Conservation (phyloP, 306 rosid genomes). For the Begonia loranthoides region DNA sequence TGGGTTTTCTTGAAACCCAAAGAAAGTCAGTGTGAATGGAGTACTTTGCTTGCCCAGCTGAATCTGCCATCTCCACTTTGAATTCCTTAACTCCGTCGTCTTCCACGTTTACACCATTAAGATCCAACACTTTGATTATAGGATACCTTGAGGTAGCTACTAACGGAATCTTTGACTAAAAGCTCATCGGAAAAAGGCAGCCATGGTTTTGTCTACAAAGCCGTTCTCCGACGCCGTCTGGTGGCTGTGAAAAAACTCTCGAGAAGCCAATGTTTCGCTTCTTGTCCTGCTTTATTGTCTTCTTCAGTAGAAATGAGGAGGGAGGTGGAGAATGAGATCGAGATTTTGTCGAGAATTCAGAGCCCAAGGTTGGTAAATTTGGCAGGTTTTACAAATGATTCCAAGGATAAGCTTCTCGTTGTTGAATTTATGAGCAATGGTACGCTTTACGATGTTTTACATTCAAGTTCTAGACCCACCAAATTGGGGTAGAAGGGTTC, state of each 20-base stretch:
- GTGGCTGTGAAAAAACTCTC: constrained; percentile 86
- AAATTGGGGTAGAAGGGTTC: constrained; percentile 78
- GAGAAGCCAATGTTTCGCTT: constrained; percentile 17
- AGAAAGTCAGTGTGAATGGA: constrained; percentile 29
- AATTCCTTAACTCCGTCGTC: constrained; percentile 28
- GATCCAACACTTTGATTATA: constrained; percentile 83
- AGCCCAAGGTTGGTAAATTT: constrained; percentile 75
- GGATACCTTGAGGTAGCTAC: constrained; percentile 85
- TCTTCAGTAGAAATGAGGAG: constrained; percentile 28
- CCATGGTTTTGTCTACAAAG: constrained; percentile 84
- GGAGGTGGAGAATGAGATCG: constrained; percentile 94
- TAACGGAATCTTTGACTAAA: constrained; percentile 68
- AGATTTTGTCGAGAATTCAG: constrained; percentile 78
- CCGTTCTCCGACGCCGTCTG: constrained; percentile 54
- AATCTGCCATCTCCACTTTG: constrained; percentile 57
- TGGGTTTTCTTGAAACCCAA: too few relatives aligned
- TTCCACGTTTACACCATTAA: constrained; percentile 28
- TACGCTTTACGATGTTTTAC: constrained; percentile 80
- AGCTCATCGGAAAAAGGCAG: constrained; percentile 89
- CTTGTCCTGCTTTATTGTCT: constrained; percentile 16
- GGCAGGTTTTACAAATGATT: constrained; percentile 63
- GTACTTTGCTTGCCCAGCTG: constrained; percentile 72
- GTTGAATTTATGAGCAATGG: constrained; percentile 98
- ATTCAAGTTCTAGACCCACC: constrained; percentile 34
- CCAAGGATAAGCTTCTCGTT: constrained; percentile 67